phyloP scores from a whole-genome alignment of 495 filamentous ascomycete species.

The Penicillium tannophilum region DNA sequence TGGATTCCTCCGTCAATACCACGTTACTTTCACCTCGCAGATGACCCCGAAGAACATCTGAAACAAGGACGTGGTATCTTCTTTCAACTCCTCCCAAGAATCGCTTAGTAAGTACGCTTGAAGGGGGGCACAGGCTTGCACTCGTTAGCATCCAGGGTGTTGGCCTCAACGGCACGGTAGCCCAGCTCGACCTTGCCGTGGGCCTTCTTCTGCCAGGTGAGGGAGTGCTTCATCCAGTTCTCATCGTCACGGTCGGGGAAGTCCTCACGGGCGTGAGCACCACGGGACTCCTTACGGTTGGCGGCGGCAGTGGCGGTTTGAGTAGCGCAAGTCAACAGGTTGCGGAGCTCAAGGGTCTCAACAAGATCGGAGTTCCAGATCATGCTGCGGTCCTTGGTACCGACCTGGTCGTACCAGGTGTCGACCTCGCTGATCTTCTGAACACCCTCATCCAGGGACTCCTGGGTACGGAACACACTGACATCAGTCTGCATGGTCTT shows the following conservation, averaged over 20 bases:
- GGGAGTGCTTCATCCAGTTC: conserved; percentile 98
- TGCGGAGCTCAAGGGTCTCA: conserved; percentile 91
- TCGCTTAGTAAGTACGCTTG: conserved; percentile 75
- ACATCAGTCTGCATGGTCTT: conserved; percentile 98
- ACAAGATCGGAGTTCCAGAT: conserved; percentile 99
- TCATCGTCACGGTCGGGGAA: conserved; percentile 90
- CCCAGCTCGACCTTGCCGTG: conserved; percentile 76
- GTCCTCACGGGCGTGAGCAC: conserved; percentile 94
- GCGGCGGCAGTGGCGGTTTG: conserved; percentile 88
- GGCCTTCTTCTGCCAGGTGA: conserved; percentile 88
- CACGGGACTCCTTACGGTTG: conserved; percentile 90
- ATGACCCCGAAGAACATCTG: conserved; percentile 16
- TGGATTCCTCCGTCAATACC: conserved; percentile 32
- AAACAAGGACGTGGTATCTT: conserved; percentile 28
- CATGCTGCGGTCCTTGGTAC: conserved; percentile 97
- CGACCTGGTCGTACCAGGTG: conserved; percentile 74
- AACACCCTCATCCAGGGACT: conserved; percentile 84
- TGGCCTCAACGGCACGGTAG: conserved; percentile 75
- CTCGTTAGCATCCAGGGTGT: conserved; percentile 85
- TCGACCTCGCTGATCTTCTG: conserved; percentile 79
- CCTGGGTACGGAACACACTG: conserved; percentile 94
- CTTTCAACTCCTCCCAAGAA: conserved; percentile 7
- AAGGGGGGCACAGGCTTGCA: conserved; percentile 87
- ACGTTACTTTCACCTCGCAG: conserved; percentile 12
- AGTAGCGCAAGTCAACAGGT: conserved; percentile 90